These are phyloP conservation scores for Xeromyces bisporus DNA, from an alignment of 495 filamentous ascomycete species.

Conservation along the genomic window DNA sequence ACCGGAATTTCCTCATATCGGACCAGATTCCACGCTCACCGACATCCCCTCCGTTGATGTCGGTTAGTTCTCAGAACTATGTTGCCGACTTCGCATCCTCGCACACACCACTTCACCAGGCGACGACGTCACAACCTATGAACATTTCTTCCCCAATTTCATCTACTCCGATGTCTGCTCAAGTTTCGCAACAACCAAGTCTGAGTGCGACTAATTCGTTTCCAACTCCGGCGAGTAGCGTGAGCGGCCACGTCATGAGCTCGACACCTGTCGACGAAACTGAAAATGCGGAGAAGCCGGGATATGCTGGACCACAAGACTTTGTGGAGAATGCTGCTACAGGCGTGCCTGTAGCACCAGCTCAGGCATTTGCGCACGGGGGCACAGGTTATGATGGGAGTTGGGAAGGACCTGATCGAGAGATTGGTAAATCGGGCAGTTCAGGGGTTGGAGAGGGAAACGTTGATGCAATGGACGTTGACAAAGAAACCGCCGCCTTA, in stretches of 20 bases:
- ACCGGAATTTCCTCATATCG: conserved; percentile 13
- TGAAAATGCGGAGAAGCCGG: conserved; percentile 17
- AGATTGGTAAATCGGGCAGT: conserved; percentile 5
- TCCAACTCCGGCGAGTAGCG: conserved; percentile 30
- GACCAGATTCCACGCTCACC: conserved; percentile 28
- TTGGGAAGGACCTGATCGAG: conserved; percentile 3
- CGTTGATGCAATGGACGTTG: conserved; percentile 24
- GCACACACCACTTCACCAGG: conserved; percentile 30
- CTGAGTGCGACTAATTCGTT: conserved; percentile 27
- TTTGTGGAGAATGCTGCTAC: conserved; percentile 4
- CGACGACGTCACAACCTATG: conserved; percentile 23
- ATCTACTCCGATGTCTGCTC: conserved; percentile 30
- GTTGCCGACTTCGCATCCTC: conserved; percentile 28
- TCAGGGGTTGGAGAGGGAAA: conserved; percentile 4
- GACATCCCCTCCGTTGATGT: conserved; percentile 37
- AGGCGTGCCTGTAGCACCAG: conserved; percentile 5
- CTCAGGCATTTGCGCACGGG: conserved; percentile 17
- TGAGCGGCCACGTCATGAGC: conserved; percentile 19
- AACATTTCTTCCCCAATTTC: conserved; percentile 28
- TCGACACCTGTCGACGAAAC: conserved; percentile 17
- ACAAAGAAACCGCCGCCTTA: conserved; percentile 10
- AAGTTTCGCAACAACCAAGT: conserved; percentile 27
- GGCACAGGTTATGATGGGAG: conserved; percentile 25
- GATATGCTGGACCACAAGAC: conserved; percentile 11
- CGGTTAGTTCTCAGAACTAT: conserved; percentile 33